These are phyloP conservation scores for Suillus brevipes DNA, from an alignment of 768 basidiomycete species.

Conservation along the genomic window DNA sequence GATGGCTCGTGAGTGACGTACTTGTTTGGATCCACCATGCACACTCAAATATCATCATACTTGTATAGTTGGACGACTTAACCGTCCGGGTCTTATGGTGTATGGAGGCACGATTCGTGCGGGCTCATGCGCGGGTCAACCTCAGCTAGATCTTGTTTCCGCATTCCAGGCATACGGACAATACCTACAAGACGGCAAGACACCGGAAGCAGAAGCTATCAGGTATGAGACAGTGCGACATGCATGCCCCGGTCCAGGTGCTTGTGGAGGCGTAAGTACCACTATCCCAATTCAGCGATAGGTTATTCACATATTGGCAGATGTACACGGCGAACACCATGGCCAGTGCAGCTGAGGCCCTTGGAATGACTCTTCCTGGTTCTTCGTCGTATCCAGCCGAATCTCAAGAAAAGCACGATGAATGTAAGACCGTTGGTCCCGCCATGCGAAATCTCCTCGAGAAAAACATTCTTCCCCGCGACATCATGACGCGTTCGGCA, in stretches of 20 bases:
- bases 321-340: slow-evolving; percentile 99
- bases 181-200: slow-evolving; percentile 88
- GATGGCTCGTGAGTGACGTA: slow-evolving; percentile 77
- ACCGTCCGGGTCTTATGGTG: slow-evolving; percentile 96
- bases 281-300: slow-evolving; percentile 1
- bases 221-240: slow-evolving; percentile 88
- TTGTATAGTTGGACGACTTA: slow-evolving; percentile 80
- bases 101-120: slow-evolving; percentile 95
- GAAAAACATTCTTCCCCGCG: slow-evolving; percentile 87
- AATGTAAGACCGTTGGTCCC: slow-evolving; percentile 78
- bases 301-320: slow-evolving; percentile 38
- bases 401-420: slow-evolving; percentile 82
- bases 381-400: slow-evolving; percentile 98
- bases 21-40: not conserved
- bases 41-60: slow-evolving; percentile 6
- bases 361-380: slow-evolving; percentile 96
- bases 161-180: slow-evolving; percentile 98
- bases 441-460: slow-evolving; percentile 87
- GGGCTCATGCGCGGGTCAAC: slow-evolving; percentile 85
- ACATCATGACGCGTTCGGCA: slow-evolving; percentile 96
- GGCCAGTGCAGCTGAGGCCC: slow-evolving; percentile 91
- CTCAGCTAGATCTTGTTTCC: slow-evolving; percentile 92
- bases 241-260: slow-evolving; percentile 96
- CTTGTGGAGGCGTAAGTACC: slow-evolving; percentile 88
- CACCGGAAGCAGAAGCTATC: slow-evolving; percentile 75